Conservation (phyloP, 139 green algal species). For the Chlorella sp. region DNA sequence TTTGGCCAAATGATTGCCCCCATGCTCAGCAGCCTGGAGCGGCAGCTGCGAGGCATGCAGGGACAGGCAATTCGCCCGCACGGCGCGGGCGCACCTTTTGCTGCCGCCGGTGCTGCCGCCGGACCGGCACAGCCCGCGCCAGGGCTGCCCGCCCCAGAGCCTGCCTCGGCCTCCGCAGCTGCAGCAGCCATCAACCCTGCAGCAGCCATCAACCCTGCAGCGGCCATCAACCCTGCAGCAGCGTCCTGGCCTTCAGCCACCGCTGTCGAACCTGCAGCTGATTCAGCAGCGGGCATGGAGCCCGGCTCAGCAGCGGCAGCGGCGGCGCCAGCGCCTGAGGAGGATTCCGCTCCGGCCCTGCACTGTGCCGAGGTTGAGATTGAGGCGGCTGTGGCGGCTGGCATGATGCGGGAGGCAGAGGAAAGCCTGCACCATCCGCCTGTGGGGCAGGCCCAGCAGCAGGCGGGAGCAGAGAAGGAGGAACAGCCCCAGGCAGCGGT, state of each 20-base stretch:
- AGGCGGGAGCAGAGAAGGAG: not conserved
- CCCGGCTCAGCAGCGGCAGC: not conserved
- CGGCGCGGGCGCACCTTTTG: not conserved
- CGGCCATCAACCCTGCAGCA: not conserved
- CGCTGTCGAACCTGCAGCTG: not conserved
- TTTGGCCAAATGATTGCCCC: slow-evolving; percentile 63
- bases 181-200: not conserved
- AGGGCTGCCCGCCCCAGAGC: not conserved
- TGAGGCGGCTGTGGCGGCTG: slow-evolving; percentile 13
- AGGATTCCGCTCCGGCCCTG: not conserved
- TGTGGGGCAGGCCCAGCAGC: not conserved
- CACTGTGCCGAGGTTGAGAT: slow-evolving; percentile 16
- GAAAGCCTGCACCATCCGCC: not conserved
- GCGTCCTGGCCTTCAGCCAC: not conserved
- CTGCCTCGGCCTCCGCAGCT: not conserved
- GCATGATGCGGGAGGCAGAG: slow-evolving; percentile 12
- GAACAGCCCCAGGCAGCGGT: not conserved
- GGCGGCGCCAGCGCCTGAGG: not conserved
- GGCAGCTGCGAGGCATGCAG: slow-evolving; percentile 29
- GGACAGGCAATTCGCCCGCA: not conserved
- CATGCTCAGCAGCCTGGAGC: slow-evolving; percentile 48
- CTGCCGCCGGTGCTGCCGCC: not conserved
- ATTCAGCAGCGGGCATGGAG: not conserved
- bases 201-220: not conserved
- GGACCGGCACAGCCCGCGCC: not conserved